Percentiles rank a stretch among this genome's conserved stretches.
Conservation (phyloP, 2,329 filamentous ascomycete species). For the Diplodia seriata region DNA sequence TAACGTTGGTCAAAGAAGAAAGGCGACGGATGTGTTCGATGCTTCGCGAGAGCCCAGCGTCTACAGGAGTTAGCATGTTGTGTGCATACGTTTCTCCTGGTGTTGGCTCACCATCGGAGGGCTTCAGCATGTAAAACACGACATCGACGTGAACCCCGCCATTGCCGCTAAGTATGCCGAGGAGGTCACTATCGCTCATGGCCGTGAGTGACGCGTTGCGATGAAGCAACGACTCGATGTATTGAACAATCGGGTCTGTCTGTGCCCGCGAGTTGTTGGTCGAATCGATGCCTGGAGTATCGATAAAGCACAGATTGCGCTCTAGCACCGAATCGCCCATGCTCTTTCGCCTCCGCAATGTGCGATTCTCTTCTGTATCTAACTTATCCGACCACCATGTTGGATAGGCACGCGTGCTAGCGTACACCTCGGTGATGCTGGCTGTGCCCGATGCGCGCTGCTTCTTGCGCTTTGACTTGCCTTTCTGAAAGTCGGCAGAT, state of each 20-base stretch:
- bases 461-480: conserved; percentile 40
- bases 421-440: conserved; percentile 51
- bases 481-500: conserved; percentile 37
- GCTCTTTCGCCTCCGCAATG: conserved; percentile 67
- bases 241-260: conserved; percentile 60
- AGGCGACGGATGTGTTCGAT: conserved; percentile 75
- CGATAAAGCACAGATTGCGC: conserved; percentile 91
- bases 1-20: conserved; percentile 77
- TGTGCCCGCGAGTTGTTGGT: conserved; percentile 49
- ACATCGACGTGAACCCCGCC: conserved; percentile 85
- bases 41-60: conserved; percentile 60
- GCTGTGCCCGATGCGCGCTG: conserved; percentile 30
- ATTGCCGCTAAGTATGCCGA: conserved; percentile 78
- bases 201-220: conserved; percentile 66
- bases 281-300: conserved; percentile 71
- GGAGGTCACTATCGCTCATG: conserved; percentile 75
- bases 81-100: conserved; percentile 50
- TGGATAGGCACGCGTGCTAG: conserved; percentile 70
- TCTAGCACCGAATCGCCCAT: conserved; percentile 80
- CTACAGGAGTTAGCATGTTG: conserved; percentile 36
- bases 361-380: conserved; percentile 71
- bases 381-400: conserved; percentile 74
- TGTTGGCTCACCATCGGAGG: conserved; percentile 64
- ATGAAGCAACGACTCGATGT: conserved; percentile 73
- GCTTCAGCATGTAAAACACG: conserved; percentile 77